Conservation (phyloP, 2,329 filamentous ascomycete species). For the Phialophora chinensis region DNA sequence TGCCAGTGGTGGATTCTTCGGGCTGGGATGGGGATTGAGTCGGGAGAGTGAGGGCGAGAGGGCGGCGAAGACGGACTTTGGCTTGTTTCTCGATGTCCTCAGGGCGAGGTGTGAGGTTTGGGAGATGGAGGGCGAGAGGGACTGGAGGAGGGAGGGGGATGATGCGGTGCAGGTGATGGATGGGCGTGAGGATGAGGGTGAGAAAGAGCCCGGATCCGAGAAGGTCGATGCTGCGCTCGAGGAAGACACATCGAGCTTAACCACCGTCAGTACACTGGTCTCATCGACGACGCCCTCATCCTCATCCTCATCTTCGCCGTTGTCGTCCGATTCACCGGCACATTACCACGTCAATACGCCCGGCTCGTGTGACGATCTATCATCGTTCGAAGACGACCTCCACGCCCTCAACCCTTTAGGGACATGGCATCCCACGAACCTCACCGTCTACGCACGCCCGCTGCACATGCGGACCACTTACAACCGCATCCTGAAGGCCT, state of each 20-base stretch:
- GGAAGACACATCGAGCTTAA: not conserved
- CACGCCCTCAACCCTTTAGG: slow-evolving; percentile 31
- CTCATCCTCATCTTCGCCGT: too few relatives aligned
- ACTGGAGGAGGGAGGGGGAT: slow-evolving; percentile 64
- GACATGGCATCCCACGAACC: slow-evolving; percentile 32
- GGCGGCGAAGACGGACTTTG: slow-evolving; percentile 72
- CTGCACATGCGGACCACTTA: slow-evolving; percentile 61
- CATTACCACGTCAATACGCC: slow-evolving; percentile 36
- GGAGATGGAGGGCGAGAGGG: slow-evolving; percentile 77
- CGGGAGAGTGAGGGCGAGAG: slow-evolving; percentile 58
- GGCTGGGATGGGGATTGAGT: slow-evolving; percentile 38
- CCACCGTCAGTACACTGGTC: not conserved
- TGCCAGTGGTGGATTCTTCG: slow-evolving; percentile 29
- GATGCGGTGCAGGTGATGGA: slow-evolving; percentile 5
- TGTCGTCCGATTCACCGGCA: slow-evolving; percentile 36
- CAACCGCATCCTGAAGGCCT: slow-evolving; percentile 59
- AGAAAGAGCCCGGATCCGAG: not conserved
- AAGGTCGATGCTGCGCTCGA: not conserved
- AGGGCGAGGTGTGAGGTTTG: slow-evolving; percentile 81
- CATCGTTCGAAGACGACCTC: slow-evolving; percentile 26
- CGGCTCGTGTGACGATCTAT: not conserved
- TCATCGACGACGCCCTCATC: slow-evolving; percentile 1
- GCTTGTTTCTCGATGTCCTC: slow-evolving; percentile 74
- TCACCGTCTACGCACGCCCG: slow-evolving; percentile 50
- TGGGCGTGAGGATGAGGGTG: slow-evolving; percentile 34